A percentile compares a stretch with the other conserved stretches of the same genome.
Conservation (phyloP, 495 filamentous ascomycete genomes). For the Aspergillus sparsus region DNA sequence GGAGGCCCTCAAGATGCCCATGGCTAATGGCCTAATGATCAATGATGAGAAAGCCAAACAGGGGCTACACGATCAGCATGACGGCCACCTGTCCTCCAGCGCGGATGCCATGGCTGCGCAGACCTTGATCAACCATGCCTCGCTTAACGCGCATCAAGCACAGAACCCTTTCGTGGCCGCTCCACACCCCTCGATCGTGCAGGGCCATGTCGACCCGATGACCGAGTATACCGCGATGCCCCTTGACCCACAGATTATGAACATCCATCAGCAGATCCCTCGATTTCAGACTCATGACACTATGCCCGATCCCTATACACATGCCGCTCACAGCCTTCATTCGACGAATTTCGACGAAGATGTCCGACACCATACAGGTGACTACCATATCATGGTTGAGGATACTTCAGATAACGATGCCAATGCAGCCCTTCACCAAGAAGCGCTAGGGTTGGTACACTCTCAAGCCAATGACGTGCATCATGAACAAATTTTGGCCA, state of each 20-base stretch:
- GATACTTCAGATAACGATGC: constrained; percentile 41
- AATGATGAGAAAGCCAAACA: constrained; percentile 32
- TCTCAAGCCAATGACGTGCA: constrained; percentile 45
- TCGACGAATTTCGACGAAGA: constrained; percentile 43
- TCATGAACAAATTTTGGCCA: constrained; percentile 45
- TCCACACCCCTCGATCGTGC: constrained; percentile 28
- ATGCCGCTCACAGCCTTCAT: constrained; percentile 31
- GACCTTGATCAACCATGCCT: constrained; percentile 37
- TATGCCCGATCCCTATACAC: constrained; percentile 39
- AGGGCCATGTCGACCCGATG: constrained; percentile 39
- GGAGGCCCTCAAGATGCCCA: constrained; percentile 64
- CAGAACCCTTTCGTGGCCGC: constrained; percentile 40
- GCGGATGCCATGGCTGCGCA: constrained; percentile 27
- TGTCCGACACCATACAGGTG: constrained; percentile 43
- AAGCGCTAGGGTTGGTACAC: constrained; percentile 45
- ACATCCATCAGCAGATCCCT: constrained; percentile 42
- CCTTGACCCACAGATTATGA: constrained; percentile 50
- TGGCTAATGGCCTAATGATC: constrained; percentile 30
- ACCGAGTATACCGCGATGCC: constrained; percentile 44
- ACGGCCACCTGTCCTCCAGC: constrained; percentile 2
- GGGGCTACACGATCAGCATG: constrained; percentile 20
- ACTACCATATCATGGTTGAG: constrained; percentile 51
- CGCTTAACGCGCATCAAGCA: constrained; percentile 28
- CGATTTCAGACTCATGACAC: constrained; percentile 42
- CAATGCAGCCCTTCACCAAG: constrained; percentile 35